Base-by-base conservation (phyloP, 169 alveolate genomes). In the Plasmodium billcollinsi region DNA sequence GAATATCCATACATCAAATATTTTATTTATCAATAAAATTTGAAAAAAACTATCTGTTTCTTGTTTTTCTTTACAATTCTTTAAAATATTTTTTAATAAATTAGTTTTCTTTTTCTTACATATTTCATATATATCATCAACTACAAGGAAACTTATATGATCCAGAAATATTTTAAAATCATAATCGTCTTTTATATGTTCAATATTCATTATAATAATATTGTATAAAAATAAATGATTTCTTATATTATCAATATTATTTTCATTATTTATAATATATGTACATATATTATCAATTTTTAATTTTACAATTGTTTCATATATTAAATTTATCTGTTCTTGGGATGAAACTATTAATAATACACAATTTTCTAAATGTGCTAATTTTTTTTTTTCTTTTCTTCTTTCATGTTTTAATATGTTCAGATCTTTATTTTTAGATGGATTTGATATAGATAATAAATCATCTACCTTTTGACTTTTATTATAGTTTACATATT, bases 41-140 rank as follows among this genome's bases (percentile, higher is more conserved):
- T 85, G 92, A 11, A 52, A 20, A 0, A 12, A 12, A 0, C 72
- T 50, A 15, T 58, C 71, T 21, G 47, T 24, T 39, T 71, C 75
- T n/a, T 85, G 76, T n/a, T 72, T 85, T 71, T 85, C 70, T 66
- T 71, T 85, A 50, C 26, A 85, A 21, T 5, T 8, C 47, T 62
- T 61, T 71, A 85, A 61, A 70, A 85, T 50, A 7, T 21, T 43
- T 72, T 85, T 85, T 61, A 85, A 63, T 12, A 65, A 9, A 58
- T 24, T 24, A 18, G 52, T n/a, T 67, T 70, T 85, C 61, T 85
- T 58, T 20, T 70, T 59, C 43, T 71, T 50, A 62, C 71, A 85
- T 15, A 85, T 52, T 52, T 85, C 92, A 61, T 67, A 45, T 63
- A 85, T n/a, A 47, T 85, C 92, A 71, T 71, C 92, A 20, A 85